Conservation (phyloP, 2,329 filamentous ascomycete genomes). For the Fusarium concolor region DNA sequence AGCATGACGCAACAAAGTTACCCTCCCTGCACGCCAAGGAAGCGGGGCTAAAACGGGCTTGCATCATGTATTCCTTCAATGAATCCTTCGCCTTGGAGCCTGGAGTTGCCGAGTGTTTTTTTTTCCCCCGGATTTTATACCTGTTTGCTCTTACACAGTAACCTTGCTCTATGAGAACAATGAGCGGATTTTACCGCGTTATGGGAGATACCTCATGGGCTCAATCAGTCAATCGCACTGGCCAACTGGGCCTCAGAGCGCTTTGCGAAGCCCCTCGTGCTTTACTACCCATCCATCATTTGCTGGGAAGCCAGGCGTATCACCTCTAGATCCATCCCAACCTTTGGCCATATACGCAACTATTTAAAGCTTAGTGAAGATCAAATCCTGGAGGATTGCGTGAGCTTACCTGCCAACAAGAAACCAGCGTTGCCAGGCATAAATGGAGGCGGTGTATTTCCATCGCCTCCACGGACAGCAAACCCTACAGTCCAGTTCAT, state of each 20-base stretch:
- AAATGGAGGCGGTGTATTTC: slow-evolving; percentile 49
- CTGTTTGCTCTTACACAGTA: too few species aligned
- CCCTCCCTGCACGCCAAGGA: background rate
- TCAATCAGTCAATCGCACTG: too few species aligned
- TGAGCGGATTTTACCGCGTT: too few species aligned
- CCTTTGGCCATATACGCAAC: slow-evolving; percentile 53
- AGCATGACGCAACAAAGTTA: too few species aligned
- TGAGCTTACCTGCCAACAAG: slow-evolving; percentile 45
- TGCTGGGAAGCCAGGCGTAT: slow-evolving; percentile 53
- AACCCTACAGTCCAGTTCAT: slow-evolving; percentile 30
- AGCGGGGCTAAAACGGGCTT: background rate
- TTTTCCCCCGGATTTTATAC: too few species aligned
- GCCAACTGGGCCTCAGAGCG: slow-evolving; percentile 40
- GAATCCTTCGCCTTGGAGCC: background rate
- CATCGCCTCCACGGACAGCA: slow-evolving; percentile 48
- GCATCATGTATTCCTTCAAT: background rate
- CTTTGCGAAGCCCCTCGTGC: slow-evolving; percentile 51
- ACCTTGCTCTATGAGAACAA: too few species aligned
- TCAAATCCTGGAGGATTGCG: accelerated
- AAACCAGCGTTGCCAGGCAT: slow-evolving; percentile 55
- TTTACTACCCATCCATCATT: slow-evolving; percentile 51
- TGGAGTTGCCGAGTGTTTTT: too few species aligned
- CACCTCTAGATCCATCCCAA: slow-evolving; percentile 39
- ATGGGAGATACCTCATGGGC: too few species aligned
- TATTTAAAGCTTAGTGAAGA: slow-evolving; percentile 1